A percentile compares a stretch with the other conserved stretches of the same genome.
Conservation (phyloP, 805 yeast species). For the Metschnikowia borealis region DNA sequence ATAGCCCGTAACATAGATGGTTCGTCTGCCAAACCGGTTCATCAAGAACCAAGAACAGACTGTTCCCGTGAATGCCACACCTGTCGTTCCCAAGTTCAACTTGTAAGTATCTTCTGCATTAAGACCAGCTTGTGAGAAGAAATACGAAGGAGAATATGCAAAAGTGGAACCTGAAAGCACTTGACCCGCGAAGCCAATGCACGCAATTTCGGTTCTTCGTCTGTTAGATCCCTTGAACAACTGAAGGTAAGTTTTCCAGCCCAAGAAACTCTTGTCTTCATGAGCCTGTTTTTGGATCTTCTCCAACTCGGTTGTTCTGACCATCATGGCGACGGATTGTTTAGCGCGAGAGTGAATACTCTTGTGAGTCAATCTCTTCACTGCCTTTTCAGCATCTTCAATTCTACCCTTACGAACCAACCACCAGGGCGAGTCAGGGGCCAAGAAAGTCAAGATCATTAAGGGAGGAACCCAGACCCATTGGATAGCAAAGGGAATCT, state of each 20-base stretch:
- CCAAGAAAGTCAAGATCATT: slow-evolving; percentile 36
- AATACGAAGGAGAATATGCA: slow-evolving; percentile 11
- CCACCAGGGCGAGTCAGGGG: slow-evolving; percentile 63
- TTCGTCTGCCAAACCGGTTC: slow-evolving; percentile 7
- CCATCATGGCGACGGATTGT: slow-evolving; percentile 20
- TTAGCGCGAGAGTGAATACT: slow-evolving; percentile 17
- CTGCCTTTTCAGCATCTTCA: slow-evolving; percentile 37
- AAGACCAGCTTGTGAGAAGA: slow-evolving; percentile 14
- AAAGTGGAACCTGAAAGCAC: slow-evolving; percentile 11
- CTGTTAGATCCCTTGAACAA: slow-evolving; percentile 7
- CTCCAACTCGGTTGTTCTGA: slow-evolving; percentile 31
- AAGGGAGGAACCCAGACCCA: slow-evolving; percentile 58
- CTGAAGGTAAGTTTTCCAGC: slow-evolving; percentile 24
- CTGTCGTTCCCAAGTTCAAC: slow-evolving; percentile 11
- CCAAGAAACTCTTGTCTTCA: slow-evolving; percentile 16
- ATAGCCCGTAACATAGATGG: slow-evolving; percentile 8
- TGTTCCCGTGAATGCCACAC: slow-evolving; percentile 11
- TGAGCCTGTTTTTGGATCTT: slow-evolving; percentile 24
- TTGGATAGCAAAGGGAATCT: slow-evolving; percentile 55
- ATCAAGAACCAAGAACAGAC: slow-evolving; percentile 10
- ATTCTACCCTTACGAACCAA: slow-evolving; percentile 39
- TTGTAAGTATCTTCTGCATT: slow-evolving; percentile 7
- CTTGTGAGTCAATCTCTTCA: slow-evolving; percentile 11
- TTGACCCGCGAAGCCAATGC: slow-evolving; percentile 11
- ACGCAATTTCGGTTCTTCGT: slow-evolving; percentile 10